Evolutionary conservation across 108 stramenopile species (phyloP).

Genomic region (Conticribra weissflogii): DNA sequence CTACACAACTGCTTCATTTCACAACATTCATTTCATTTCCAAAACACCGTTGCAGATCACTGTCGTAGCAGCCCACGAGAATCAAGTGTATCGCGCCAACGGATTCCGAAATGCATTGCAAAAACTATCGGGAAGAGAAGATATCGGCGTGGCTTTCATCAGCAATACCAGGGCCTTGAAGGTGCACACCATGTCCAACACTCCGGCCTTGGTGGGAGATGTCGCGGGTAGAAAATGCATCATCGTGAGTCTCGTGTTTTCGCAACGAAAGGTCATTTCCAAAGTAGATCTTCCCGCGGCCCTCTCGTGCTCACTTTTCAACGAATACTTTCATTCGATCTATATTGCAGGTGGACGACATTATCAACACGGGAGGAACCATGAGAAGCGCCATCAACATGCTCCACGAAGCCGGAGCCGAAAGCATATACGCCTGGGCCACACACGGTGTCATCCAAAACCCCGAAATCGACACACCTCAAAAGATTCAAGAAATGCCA

Average conservation of each 20-base stretch:
- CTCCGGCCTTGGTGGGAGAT: constrained; percentile 61
- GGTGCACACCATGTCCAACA: constrained; percentile 23
- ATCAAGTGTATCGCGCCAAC: constrained; percentile 83
- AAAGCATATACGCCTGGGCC: constrained; percentile 83
- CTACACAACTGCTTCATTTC: background rate
- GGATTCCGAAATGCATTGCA: constrained; percentile 79
- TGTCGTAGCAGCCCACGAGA: constrained; percentile 84
- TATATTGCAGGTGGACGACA: constrained; percentile 69
- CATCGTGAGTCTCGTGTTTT: constrained; percentile 44
- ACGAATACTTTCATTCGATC: background rate
- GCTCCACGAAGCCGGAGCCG: constrained; percentile 67
- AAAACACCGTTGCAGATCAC: no score
- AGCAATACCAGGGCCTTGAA: constrained; percentile 50
- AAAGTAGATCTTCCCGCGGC: background rate
- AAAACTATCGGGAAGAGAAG: constrained; percentile 66
- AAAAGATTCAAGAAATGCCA: constrained; percentile 63
- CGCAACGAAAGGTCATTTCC: background rate
- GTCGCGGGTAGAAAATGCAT: constrained; percentile 83
- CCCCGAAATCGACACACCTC: constrained; percentile 46
- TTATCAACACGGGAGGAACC: constrained; percentile 84
- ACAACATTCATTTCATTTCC: background rate
- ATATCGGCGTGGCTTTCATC: constrained; percentile 81
- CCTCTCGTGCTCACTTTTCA: background rate
- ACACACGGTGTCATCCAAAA: constrained; percentile 87
- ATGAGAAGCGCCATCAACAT: constrained; percentile 61